phyloP scores from a whole-genome alignment of 345 rosid genomes.

The Salix caprea region DNA sequence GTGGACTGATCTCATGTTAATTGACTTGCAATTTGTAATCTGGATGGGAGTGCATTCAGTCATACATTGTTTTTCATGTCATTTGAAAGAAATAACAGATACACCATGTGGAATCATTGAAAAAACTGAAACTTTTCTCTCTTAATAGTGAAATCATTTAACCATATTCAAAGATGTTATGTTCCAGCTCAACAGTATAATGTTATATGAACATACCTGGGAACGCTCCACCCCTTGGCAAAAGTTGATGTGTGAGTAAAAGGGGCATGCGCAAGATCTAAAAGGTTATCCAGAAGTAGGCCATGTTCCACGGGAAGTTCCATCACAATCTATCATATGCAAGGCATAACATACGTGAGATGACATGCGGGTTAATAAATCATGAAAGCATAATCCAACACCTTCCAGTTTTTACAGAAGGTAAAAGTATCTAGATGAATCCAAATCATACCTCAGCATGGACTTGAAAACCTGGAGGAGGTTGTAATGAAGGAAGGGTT shows the following conservation, averaged over 20 bases:
- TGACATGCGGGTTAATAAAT: neutral
- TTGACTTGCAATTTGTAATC: neutral
- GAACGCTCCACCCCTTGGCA: conserved; percentile 98
- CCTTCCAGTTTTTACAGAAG: neutral
- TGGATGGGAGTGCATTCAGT: neutral
- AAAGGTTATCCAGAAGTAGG: conserved; percentile 83
- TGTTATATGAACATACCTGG: conserved; percentile 52
- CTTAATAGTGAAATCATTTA: neutral
- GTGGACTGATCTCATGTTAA: neutral
- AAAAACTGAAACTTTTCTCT: neutral
- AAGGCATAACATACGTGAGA: conserved; percentile 7
- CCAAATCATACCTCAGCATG: conserved; percentile 77
- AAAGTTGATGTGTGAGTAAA: conserved; percentile 96
- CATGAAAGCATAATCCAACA: neutral
- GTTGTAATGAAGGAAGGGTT: conserved; percentile 63
- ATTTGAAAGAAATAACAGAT: neutral
- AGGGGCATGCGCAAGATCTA: conserved; percentile 98
- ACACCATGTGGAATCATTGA: neutral
- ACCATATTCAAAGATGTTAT: neutral
- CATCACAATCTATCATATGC: conserved; percentile 69
- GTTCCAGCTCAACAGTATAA: neutral
- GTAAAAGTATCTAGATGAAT: neutral
- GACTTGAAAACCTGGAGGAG: conserved; percentile 83
- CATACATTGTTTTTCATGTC: neutral
- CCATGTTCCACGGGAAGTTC: conserved; percentile 99